Base-by-base conservation (phyloP, 164 flowering plant genomes). In the Piper longum region DNA sequence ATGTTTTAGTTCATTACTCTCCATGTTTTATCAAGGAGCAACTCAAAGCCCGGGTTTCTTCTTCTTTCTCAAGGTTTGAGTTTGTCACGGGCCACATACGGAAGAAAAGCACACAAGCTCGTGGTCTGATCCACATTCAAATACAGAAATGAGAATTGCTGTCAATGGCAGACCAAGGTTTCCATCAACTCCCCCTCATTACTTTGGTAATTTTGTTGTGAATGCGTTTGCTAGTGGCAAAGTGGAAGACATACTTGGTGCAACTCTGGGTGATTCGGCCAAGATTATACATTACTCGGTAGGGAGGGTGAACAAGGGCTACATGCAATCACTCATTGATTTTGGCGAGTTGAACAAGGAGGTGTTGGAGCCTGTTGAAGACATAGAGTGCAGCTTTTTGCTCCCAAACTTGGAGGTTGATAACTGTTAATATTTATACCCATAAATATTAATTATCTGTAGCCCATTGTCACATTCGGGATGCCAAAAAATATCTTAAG, bases 131-230 rank as follows among this genome's bases (percentile, higher is more conserved):
- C 41, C 36, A 4, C 26, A 57, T 14, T 57, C 41, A 18, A 7
- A 0, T 48, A 63, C 71, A 19, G n/a, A 64, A 19, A 58, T 59
- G 41, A 18, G 59, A 17, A 41, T 69, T 14, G 66, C 45, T 2
- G 66, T 69, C 58, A 64, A 63, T 41, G 71, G 71, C n/a, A 39
- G 71, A 18, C 60, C 63, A 2, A 59, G 71, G 11, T 40, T 69
- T 48, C 8, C 16, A 19, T 18, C 64, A n/a, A 67, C 54, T 43
- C 67, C 67, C 0, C 4, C 19, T 6, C 39, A 48, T 7, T 69
- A 57, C 44, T 69, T 69, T 19, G 67, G 71, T 36, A 62, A 62
- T 41, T 3, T 62, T 40, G 65, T 62, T 4, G 11, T 52, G 4
- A 51, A 52, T 41, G 65, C 65, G 4, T 39, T 8, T 41, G 43